A percentile compares a stretch with the other conserved stretches of the same genome.
phyloP scores from a whole-genome alignment of 345 rosid species.

The Hevea brasiliensis region DNA sequence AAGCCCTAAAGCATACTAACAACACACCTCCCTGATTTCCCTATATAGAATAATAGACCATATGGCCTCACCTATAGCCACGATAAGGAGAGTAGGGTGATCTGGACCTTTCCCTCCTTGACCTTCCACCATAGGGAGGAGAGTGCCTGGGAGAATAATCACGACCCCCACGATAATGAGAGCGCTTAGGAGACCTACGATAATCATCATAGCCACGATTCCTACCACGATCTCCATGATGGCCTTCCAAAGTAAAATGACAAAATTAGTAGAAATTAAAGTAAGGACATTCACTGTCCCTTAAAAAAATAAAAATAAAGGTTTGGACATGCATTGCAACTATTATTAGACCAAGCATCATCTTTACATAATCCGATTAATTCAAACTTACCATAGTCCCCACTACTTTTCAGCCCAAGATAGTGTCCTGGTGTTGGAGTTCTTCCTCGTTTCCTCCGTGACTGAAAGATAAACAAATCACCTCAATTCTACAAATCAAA shows the following conservation, averaged over 20 bases:
- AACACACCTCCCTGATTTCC: not conserved
- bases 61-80: conserved; percentile 27
- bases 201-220: conserved; percentile 61
- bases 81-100: conserved; percentile 49
- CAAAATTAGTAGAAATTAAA: not conserved
- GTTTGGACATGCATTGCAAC: too few relatives aligned
- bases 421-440: conserved; percentile 99
- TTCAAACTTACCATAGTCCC: conserved; percentile 61
- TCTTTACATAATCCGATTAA: not conserved
- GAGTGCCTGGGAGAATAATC: conserved; percentile 73
- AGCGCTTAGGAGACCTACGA: conserved; percentile 77
- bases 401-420: conserved; percentile 85
- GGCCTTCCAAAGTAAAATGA: conserved; percentile 28
- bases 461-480: conserved; percentile 54
- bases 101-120: conserved; percentile 77
- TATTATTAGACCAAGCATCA: not conserved
- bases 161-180: conserved; percentile 61
- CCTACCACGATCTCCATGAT: conserved; percentile 63
- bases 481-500: conserved; percentile 10
- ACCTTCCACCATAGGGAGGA: conserved; percentile 70
- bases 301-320: too few relatives aligned
- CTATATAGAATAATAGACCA: not conserved
- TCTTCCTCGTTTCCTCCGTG: conserved; percentile 93
- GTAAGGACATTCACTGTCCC: too few relatives aligned
- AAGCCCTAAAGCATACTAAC: not conserved